Evolutionary conservation across 441 rosid species (phyloP).

Genomic region (Biscutella laevigata): DNA sequence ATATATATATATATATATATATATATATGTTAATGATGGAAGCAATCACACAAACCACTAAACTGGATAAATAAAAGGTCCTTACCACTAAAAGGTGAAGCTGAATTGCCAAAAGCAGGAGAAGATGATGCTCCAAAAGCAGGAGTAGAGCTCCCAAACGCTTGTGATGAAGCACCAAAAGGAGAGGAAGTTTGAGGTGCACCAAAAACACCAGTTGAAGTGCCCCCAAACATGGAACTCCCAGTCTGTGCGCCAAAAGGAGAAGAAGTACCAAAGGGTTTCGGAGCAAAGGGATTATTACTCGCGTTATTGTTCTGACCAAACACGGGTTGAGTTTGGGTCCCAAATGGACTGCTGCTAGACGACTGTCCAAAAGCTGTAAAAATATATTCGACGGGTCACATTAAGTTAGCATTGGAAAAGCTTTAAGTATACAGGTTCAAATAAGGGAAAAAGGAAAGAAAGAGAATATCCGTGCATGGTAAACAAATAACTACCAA

Average conservation of each 20-base stretch:
- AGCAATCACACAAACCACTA: not conserved
- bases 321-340: constrained; percentile 60
- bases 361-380: constrained; percentile 93
- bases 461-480: not conserved
- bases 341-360: constrained; percentile 52
- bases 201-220: constrained; percentile 90
- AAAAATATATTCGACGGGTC: constrained; percentile 6
- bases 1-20: no score
- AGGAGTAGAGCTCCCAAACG: constrained; percentile 56
- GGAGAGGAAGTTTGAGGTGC: constrained; percentile 60
- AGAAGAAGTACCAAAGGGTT: constrained; percentile 58
- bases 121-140: constrained; percentile 62
- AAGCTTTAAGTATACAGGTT: constrained; percentile 4
- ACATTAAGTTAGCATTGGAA: constrained; percentile 1
- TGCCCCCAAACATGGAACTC: constrained; percentile 69
- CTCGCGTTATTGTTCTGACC: constrained; percentile 60
- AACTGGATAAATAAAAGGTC: not conserved
- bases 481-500: not conserved
- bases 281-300: constrained; percentile 70
- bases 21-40: no score
- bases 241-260: constrained; percentile 80
- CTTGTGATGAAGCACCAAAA: constrained; percentile 69
- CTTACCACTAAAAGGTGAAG: constrained; percentile 69
- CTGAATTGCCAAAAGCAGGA: constrained; percentile 49
- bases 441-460: no score